phyloP scores from a whole-genome alignment of 2,329 filamentous ascomycete species.

The Paecilomyces niveus region DNA sequence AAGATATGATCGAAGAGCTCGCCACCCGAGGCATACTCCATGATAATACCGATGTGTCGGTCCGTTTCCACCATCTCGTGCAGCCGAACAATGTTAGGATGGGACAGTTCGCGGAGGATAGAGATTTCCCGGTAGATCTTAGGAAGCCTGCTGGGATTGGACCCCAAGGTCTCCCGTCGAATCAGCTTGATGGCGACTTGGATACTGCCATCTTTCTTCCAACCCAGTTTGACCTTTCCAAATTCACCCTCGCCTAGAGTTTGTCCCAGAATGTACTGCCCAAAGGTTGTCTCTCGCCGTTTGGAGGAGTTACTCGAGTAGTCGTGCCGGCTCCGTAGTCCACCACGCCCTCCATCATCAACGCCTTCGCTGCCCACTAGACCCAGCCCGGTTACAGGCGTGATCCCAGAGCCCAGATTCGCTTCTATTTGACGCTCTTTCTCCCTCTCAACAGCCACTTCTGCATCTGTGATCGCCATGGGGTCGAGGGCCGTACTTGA shows the following conservation, averaged over 20 bases:
- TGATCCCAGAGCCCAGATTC: slow-evolving; percentile 34
- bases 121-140: slow-evolving; percentile 98
- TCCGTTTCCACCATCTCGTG: slow-evolving; percentile 99
- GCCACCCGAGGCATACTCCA: slow-evolving; percentile 95
- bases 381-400: slow-evolving; percentile 42
- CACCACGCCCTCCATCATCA: slow-evolving; percentile 33
- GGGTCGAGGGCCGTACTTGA: slow-evolving; percentile 73
- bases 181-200: slow-evolving; percentile 98
- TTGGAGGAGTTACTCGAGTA: slow-evolving; percentile 45
- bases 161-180: slow-evolving; percentile 79
- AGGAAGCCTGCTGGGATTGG: slow-evolving; percentile 79
- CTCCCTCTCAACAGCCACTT: slow-evolving; percentile 65
- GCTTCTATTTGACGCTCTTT: slow-evolving; percentile 62
- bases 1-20: slow-evolving; percentile 98
- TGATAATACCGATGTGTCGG: slow-evolving; percentile 92
- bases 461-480: slow-evolving; percentile 67
- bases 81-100: slow-evolving; percentile 92
- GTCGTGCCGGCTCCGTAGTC: slow-evolving; percentile 47
- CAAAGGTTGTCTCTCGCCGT: slow-evolving; percentile 78
- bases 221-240: slow-evolving; percentile 96
- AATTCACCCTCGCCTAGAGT: slow-evolving; percentile 97
- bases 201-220: slow-evolving; percentile 91
- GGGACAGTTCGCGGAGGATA: slow-evolving; percentile 78
- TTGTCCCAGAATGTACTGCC: slow-evolving; percentile 91
- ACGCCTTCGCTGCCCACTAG: slow-evolving; percentile 45